These are phyloP conservation scores for Immersiella caudata DNA, from an alignment of 495 filamentous ascomycete genomes.

Conservation along the genomic window DNA sequence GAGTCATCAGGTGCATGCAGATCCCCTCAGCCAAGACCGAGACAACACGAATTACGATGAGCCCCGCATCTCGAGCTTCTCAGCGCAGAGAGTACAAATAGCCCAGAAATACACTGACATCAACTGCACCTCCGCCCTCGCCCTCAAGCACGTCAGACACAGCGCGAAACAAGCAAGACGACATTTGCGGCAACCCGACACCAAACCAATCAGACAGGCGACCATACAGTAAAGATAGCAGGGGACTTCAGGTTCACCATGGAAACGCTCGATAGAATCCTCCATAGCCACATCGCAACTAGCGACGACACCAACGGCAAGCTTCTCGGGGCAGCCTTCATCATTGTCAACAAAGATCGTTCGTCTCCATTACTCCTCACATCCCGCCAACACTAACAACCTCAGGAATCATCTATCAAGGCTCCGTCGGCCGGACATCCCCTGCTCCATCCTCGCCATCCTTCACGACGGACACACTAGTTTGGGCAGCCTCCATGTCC, in stretches of 20 bases:
- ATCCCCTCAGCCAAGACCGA: slow-evolving; percentile 7
- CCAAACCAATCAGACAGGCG: too few species aligned
- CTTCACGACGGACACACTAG: slow-evolving; percentile 55
- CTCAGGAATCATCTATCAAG: slow-evolving; percentile 30
- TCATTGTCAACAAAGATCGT: slow-evolving; percentile 36
- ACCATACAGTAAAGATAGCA: background rate
- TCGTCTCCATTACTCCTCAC: background rate
- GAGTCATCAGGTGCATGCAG: slow-evolving; percentile 5
- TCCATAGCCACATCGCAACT: slow-evolving; percentile 25
- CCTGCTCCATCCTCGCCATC: slow-evolving; percentile 20
- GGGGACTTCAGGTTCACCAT: background rate
- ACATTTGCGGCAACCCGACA: too few species aligned
- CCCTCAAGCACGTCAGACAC: too few species aligned
- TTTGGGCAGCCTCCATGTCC: slow-evolving; percentile 38
- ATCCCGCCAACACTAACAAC: slow-evolving; percentile 3
- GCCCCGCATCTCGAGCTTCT: slow-evolving; percentile 1
- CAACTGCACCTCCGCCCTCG: too few species aligned
- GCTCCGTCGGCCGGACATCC: slow-evolving; percentile 30
- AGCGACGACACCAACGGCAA: slow-evolving; percentile 31
- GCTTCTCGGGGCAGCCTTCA: slow-evolving; percentile 36
- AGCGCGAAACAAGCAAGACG: too few species aligned
- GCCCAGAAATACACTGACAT: background rate
- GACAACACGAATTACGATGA: background rate
- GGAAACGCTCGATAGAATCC: slow-evolving; percentile 31
- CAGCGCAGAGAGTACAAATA: background rate